Base-by-base conservation (phyloP, 345 rosid species). In the Rhizophora apiculata region DNA sequence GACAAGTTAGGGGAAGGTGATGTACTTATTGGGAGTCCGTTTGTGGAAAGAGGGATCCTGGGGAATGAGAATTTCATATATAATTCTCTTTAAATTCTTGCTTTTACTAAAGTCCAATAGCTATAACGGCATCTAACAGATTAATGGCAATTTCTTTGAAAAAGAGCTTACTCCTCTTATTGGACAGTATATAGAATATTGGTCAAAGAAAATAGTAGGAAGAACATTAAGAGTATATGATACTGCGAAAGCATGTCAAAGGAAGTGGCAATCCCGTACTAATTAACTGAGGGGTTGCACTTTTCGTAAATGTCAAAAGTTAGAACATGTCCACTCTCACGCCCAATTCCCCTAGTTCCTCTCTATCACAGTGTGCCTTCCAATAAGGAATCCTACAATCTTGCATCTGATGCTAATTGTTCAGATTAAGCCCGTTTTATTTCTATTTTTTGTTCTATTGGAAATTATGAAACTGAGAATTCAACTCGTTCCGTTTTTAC, bases 11-110 rank as follows among this genome's bases (percentile, higher is more conserved):
- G 37, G 21, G 37, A 63, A 48, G 68, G 68, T 64, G 32, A 77
- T 22, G 52, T 65, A 80, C 51, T 65, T 21, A 63, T 59, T 34
- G 73, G 65, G 60, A 70, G 75, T 72, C 55, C 61, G 68, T 66
- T 66, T 70, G 51, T 62, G 58, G 51, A 43, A 75, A 67, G 4
- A 11, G 55, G 68, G 65, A 59, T 62, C 65, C 59, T 48, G 46
- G 68, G 79, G 64, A 61, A 58, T 54, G 48, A 62, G 58, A 43
- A 70, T 43, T 43, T 43, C 52, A 43, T 63, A 22, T 15, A 63
- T 64, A 52, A 8, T 48, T 49, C 13, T 36, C 24, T 11, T 63
- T 8, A 32, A 61, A 32, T 61, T 51, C 66, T 61, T 22, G n/a
- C 31, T 22, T 19, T 61, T 34, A 15, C 13, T 30, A 0, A 30